These are phyloP conservation scores for Durusdinium trenchii DNA, from an alignment of 73 alveolate species.

Conservation along the genomic window DNA sequence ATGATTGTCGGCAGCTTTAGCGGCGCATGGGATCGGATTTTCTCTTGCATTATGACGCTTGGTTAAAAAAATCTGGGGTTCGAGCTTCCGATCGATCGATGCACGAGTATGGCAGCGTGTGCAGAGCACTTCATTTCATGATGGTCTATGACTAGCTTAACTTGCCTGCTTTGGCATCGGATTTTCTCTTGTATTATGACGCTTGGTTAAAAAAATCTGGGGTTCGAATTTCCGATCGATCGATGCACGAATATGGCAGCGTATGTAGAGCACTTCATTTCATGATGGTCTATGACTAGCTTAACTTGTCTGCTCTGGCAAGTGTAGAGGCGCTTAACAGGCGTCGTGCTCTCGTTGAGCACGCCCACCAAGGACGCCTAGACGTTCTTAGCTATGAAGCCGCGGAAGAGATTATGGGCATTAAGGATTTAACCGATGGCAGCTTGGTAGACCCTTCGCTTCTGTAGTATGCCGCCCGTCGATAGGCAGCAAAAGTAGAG, in stretches of 20 bases:
- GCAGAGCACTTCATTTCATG: slow-evolving; percentile 1
- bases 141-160: slow-evolving; percentile 39
- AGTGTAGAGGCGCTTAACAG: slow-evolving; percentile 18
- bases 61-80: background rate
- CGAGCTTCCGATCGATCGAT: background rate
- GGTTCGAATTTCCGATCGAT: background rate
- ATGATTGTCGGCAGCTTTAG: background rate
- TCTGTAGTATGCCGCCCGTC: background rate
- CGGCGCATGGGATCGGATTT: background rate
- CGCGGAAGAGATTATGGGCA: background rate
- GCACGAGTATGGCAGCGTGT: background rate
- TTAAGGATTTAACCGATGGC: background rate
- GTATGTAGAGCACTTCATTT: background rate
- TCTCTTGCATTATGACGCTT: background rate
- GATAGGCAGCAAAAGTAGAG: background rate
- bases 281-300: slow-evolving; percentile 38
- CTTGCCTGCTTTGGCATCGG: background rate
- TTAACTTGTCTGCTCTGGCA: background rate
- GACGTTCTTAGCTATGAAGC: slow-evolving; percentile 15
- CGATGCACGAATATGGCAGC: slow-evolving; percentile 9
- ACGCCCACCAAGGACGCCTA: slow-evolving; percentile 43
- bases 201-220: background rate
- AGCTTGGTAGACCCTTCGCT: slow-evolving; percentile 13
- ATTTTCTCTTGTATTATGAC: background rate
- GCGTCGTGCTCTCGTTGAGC: background rate